Conservation (phyloP, 306 rosid genomes). For the Crataegus laevigata region DNA sequence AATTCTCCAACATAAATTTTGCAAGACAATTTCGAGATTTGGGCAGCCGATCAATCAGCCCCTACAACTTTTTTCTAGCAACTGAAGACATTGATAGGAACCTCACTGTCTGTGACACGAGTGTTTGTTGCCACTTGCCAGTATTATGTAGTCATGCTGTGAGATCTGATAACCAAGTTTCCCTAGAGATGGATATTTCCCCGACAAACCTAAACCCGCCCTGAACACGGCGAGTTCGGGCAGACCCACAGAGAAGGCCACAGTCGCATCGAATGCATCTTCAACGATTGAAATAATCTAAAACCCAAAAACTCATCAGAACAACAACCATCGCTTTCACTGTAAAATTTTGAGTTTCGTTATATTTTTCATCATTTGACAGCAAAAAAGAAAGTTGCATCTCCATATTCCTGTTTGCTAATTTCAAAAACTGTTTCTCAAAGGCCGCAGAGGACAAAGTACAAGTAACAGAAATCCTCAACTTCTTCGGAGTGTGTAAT, state of each 20-base stretch:
- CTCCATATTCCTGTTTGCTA: background rate
- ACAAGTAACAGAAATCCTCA: background rate
- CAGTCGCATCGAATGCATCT: background rate
- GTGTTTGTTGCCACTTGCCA: background rate
- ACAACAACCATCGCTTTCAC: background rate
- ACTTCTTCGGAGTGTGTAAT: background rate
- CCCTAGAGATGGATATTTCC: background rate
- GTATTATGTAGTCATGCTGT: background rate
- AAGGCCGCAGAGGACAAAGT: background rate
- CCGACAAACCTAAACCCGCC: background rate
- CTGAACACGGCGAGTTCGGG: background rate
- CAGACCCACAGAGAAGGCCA: background rate
- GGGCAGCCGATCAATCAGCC: background rate
- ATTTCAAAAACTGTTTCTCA: background rate
- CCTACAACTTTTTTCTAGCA: background rate
- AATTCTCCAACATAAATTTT: too few species aligned
- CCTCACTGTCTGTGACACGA: background rate
- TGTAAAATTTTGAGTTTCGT: background rate
- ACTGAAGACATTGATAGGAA: background rate
- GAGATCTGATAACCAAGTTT: background rate
- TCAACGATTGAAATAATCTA: background rate
- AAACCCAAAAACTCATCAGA: background rate
- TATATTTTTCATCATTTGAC: background rate
- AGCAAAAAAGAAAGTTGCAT: background rate
- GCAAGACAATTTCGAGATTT: background rate